Evolutionary conservation across 176 grass and related monocot species (phyloP), one percentile per base, ranked within the genome.

Genomic region (Aegilops tauschii): DNA sequence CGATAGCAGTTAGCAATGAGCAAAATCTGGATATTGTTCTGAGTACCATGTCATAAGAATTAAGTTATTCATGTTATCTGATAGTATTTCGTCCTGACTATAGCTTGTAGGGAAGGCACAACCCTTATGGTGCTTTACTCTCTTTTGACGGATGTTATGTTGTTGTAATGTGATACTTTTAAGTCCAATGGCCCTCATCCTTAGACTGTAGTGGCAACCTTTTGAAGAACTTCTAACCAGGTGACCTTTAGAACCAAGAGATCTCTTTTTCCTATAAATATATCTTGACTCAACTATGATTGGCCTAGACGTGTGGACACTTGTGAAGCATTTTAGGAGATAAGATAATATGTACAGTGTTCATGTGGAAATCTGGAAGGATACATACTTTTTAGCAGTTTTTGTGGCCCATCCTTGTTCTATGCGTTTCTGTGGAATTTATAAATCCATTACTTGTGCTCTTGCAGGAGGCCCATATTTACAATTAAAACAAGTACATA

Each of bases 401-500:
- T 86, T 90, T 90, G 47, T 83, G 65, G 18, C 82, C 59, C 42
- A 73, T 69, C 23, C 52, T 0, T 31, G 16, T 69, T 61, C n/a
- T 78, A 59, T 78, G 73, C 35, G 65, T 89, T 49, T 69, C 4
- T 34, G 8, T 50, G 6, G 65, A 85, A 44, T 76, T 76, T 52
- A 68, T 35, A 68, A 54, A 84, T 25, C 13, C 56, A 68, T 17
- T n/a, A 56, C 76, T 79, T 68, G 70, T 45, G 10, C 86, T 85
- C 29, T 86, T 85, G 40, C 77, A 95, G 96, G 90, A 95, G 85
- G 78, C 86, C 93, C 49, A 69, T 95, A 75, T 88, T 88, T 84
- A 89, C 96, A 40, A 79, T 98, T 36, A 93, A 62, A 69, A 95
- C 93, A 81, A 94, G 91, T 50, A 86, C 88, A 40, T 95, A 95